A percentile compares a stretch with the other conserved stretches of the same genome.
These are phyloP conservation scores for Eucalyptus pauciflora DNA, from an alignment of 345 rosid genomes.

Conservation along the genomic window DNA sequence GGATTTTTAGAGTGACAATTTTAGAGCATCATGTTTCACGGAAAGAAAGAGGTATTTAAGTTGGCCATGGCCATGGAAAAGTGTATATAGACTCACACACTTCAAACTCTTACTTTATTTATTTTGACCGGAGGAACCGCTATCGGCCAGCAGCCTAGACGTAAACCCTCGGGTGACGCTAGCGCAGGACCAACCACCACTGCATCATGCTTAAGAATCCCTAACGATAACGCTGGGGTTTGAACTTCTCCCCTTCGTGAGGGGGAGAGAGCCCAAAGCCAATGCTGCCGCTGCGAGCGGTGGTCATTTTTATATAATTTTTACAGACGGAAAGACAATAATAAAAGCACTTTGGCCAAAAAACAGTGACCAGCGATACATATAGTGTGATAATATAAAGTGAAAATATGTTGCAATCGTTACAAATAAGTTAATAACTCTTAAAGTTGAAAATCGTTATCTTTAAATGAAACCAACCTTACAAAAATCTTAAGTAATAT, in stretches of 20 bases:
- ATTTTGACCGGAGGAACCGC: too few species aligned
- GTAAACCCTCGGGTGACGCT: too few species aligned
- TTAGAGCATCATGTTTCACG: neutral
- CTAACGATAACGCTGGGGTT: too few species aligned
- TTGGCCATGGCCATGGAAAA: neutral
- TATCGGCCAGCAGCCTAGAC: too few species aligned
- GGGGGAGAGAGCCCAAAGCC: too few species aligned
- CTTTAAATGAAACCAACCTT: neutral
- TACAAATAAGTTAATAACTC: neutral
- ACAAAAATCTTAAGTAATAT: neutral
- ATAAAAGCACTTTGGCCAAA: accelerated
- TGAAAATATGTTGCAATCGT: neutral
- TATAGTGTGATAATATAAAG: neutral
- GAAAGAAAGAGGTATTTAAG: neutral
- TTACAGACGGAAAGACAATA: accelerated
- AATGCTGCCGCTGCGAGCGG: too few species aligned
- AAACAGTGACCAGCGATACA: accelerated
- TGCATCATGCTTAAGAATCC: too few species aligned
- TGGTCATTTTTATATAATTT: neutral
- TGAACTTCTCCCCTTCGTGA: too few species aligned
- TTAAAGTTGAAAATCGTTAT: neutral
- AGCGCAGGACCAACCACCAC: too few species aligned
- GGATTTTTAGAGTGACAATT: neutral
- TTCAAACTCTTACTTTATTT: neutral
- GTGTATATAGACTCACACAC: neutral